Base-by-base conservation (phyloP, 495 filamentous ascomycete species). In the Aspergillus wentii region DNA sequence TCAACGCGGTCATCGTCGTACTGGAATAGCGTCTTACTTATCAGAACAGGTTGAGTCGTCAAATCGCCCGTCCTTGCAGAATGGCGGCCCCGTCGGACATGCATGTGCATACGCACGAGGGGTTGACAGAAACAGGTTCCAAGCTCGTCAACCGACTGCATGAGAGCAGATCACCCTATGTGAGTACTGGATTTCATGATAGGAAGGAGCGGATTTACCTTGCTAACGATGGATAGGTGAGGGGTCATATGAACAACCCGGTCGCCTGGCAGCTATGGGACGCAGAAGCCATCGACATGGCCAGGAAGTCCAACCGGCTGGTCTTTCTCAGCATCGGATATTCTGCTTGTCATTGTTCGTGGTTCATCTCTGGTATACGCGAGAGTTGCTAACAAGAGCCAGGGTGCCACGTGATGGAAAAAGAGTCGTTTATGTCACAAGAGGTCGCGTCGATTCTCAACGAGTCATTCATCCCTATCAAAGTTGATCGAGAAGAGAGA, bases 241-340 rank as follows among this genome's bases (percentile, higher is more conserved):
- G 86, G 39, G 78, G 66, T 13, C 88, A 95, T 51, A 78, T 81
- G 63, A 71, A 85, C 45, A 95, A 94, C 51, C 82, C 82, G 6
- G 91, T 97, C 23, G 85, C 86, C 35, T 98, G 92, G 92, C 94
- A 97, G 65, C 69, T 85, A 31, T 90, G 94, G 80, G 80, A 81
- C 48, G 71, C 80, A 15, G 81, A 88, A 52, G 74, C 89, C 19
- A 72, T 97, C 38, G 71, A 65, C 35, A 73, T 88, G 35, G 92
- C 94, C 8, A 79, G 76, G 60, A 78, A 72, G 40, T 71, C 85
- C 49, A 92, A 97, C 56, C 83, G 83, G 43, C 72, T 95, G 38
- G 76, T 98, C 22, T 97, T 96, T 57, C 72, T 97, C 39, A 95
- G 90, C 57, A 94, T 97, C 55, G 92, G 92, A 17, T 97, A 95